Evolutionary conservation across 306 rosid species (phyloP).

Genomic region (Cucurbita pepo): DNA sequence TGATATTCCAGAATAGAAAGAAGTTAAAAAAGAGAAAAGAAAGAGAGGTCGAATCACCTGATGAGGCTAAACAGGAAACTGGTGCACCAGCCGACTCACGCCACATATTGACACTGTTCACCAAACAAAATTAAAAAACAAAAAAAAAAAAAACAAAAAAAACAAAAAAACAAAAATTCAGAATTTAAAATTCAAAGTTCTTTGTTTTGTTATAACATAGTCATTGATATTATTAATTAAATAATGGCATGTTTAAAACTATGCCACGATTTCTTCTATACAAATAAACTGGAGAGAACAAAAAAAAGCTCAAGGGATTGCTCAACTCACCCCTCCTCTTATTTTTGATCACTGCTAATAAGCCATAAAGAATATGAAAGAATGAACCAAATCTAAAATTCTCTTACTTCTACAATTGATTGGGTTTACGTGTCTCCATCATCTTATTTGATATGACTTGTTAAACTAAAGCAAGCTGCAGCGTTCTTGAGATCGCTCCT

Average conservation of each 20-base stretch:
- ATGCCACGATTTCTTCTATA: not conserved
- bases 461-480: constrained; percentile 22
- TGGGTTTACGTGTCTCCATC: not conserved
- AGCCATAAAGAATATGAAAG: not conserved
- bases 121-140: not conserved
- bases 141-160: not conserved
- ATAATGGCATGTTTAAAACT: not conserved
- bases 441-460: not conserved
- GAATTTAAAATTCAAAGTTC: not conserved
- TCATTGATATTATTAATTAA: not conserved
- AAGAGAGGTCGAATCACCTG: not conserved
- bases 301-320: not conserved
- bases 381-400: not conserved
- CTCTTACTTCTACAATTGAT: not conserved
- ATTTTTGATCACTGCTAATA: not conserved
- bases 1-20: no score
- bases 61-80: not conserved
- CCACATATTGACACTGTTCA: not conserved
- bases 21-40: not conserved
- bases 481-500: constrained; percentile 20
- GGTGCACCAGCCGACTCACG: not conserved
- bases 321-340: not conserved
- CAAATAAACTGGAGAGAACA: not conserved
- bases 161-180: not conserved
- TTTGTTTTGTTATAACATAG: not conserved